phyloP scores from a whole-genome alignment of 768 basidiomycete genomes.

The Russula vinacea region DNA sequence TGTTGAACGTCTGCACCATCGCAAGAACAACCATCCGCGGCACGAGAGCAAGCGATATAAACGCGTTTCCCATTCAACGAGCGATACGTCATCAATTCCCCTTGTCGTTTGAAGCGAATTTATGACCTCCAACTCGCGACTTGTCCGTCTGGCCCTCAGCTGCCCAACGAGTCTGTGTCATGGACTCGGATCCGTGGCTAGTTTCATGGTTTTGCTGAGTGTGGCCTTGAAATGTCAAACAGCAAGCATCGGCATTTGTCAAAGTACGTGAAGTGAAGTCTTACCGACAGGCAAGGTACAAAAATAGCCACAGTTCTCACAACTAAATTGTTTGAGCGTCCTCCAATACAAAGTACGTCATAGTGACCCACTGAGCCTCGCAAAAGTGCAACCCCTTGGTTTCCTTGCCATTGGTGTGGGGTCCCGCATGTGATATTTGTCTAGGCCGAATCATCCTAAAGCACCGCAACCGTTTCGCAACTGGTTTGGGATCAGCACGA shows the following conservation, averaged over 20 bases:
- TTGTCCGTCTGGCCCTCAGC: conserved; percentile 51
- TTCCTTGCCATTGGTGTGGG: conserved; percentile 49
- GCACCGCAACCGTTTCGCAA: conserved; percentile 51
- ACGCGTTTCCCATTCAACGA: conserved; percentile 54
- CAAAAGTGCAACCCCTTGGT: conserved; percentile 51
- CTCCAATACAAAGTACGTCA: not conserved
- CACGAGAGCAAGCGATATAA: conserved; percentile 56
- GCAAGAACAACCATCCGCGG: conserved; percentile 40
- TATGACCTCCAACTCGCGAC: conserved; percentile 55
- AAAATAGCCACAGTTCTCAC: conserved; percentile 54
- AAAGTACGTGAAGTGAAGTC: not conserved
- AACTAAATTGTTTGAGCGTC: conserved; percentile 39
- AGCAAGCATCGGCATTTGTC: not conserved
- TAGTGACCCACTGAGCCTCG: conserved; percentile 41
- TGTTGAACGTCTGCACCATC: conserved; percentile 47
- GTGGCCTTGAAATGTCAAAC: conserved; percentile 43
- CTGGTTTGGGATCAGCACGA: conserved; percentile 33
- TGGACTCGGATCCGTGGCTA: conserved; percentile 55
- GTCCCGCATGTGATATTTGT: conserved; percentile 42
- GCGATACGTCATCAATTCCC: conserved; percentile 64
- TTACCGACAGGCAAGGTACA: conserved; percentile 56
- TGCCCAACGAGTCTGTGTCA: conserved; percentile 57
- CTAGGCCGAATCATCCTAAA: conserved; percentile 47
- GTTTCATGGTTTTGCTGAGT: conserved; percentile 61
- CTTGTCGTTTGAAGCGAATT: conserved; percentile 51